Conservation (phyloP, 139 green algal genomes). For the Asterochloris sp. region DNA sequence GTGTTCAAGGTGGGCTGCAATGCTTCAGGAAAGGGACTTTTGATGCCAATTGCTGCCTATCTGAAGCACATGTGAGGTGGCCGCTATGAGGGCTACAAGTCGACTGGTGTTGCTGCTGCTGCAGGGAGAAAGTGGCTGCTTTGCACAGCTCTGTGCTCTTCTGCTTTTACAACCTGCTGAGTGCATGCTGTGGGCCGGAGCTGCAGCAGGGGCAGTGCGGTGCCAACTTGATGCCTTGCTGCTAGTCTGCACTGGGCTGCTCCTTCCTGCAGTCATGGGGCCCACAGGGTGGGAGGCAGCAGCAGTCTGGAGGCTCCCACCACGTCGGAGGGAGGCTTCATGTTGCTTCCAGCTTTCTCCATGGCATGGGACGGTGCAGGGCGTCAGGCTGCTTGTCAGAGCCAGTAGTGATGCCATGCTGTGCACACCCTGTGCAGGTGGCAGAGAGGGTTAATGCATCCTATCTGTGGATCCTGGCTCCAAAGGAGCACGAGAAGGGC, state of each 20-base stretch:
- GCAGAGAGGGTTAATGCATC: slow-evolving; percentile 43
- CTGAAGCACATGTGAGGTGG: not conserved
- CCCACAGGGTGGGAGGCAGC: not conserved
- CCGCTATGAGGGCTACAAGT: not conserved
- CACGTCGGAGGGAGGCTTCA: not conserved
- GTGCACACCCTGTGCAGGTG: slow-evolving; percentile 29
- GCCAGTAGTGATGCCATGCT: too few species aligned
- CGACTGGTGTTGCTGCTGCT: not conserved
- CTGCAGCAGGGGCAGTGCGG: too few species aligned
- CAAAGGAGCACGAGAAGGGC: slow-evolving; percentile 76
- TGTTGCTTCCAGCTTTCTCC: not conserved
- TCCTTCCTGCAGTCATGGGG: too few species aligned
- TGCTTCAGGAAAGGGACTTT: not conserved
- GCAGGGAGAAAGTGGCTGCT: not conserved
- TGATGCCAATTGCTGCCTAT: not conserved
- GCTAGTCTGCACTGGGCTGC: not conserved
- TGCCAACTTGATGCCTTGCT: too few species aligned
- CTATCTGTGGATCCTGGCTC: slow-evolving; percentile 77
- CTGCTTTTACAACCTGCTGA: not conserved
- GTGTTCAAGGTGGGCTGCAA: slow-evolving; percentile 67
- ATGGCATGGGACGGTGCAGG: not conserved
- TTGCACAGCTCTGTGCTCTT: not conserved
- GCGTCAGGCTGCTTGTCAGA: too few species aligned
- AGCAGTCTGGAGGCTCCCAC: not conserved
- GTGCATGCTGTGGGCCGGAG: not conserved